Conservation (phyloP, 495 filamentous ascomycete genomes). For the Hapsidospora chrysogenum region DNA sequence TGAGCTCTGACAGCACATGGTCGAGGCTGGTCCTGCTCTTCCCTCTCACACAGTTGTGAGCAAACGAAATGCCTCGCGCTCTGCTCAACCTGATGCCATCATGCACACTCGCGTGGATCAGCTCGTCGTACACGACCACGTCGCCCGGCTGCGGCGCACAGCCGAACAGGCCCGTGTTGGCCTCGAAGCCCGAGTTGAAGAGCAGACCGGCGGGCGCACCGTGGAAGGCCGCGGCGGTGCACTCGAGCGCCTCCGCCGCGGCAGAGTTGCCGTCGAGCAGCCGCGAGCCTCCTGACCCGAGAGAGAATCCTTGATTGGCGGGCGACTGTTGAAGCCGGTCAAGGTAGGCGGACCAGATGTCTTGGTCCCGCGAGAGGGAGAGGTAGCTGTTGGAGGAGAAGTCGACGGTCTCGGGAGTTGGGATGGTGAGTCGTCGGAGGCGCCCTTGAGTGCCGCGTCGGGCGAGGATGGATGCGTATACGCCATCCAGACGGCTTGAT, state of each 20-base stretch:
- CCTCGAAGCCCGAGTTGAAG: constrained; percentile 67
- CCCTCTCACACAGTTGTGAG: constrained; percentile 38
- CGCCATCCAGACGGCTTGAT: constrained; percentile 9
- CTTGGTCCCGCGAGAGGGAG: constrained; percentile 30
- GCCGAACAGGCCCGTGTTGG: constrained; percentile 51
- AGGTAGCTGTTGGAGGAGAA: constrained; percentile 53
- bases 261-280: constrained; percentile 54
- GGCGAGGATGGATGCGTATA: constrained; percentile 10
- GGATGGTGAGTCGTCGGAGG: constrained; percentile 25
- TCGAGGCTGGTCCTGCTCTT: constrained; percentile 6
- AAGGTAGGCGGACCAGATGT: constrained; percentile 23
- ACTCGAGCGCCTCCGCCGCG: constrained; percentile 47
- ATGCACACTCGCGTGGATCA: constrained; percentile 62
- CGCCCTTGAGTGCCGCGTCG: constrained; percentile 13
- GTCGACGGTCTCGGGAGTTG: constrained; percentile 23
- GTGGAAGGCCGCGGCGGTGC: constrained; percentile 48
- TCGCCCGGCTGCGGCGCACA: constrained; percentile 54
- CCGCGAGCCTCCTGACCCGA: constrained; percentile 43
- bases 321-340: constrained; percentile 1
- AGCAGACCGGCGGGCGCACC: constrained; percentile 45
- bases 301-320: constrained; percentile 5
- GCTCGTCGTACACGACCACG: constrained; percentile 53
- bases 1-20: constrained; percentile 6
- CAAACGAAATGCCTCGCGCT: constrained; percentile 35
- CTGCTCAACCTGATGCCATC: constrained; percentile 60